These are phyloP conservation scores for Amauroascus niger DNA, from an alignment of 2,329 filamentous ascomycete genomes.

Conservation along the genomic window DNA sequence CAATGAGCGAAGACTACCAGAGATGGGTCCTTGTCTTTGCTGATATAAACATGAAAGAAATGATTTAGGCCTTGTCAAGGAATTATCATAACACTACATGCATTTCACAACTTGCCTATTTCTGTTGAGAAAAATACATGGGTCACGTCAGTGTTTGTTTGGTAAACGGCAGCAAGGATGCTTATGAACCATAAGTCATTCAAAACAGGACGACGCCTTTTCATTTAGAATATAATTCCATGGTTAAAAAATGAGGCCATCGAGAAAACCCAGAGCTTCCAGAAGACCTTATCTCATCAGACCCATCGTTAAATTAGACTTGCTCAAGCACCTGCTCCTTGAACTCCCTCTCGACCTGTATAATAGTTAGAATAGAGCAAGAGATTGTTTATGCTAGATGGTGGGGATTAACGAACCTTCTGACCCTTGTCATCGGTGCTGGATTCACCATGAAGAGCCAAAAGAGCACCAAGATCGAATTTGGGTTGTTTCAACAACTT, in stretches of 20 bases:
- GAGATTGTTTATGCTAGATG: constrained; percentile 6
- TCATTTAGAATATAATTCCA: constrained; percentile 14
- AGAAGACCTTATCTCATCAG: constrained; percentile 12
- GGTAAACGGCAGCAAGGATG: neutral
- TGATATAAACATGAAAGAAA: neutral
- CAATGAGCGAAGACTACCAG: too few species aligned
- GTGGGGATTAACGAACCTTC: constrained; percentile 53
- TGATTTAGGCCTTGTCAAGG: constrained; percentile 5
- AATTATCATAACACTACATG: constrained; percentile 11
- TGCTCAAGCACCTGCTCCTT: constrained; percentile 92
- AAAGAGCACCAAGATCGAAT: constrained; percentile 94
- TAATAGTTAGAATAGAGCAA: neutral
- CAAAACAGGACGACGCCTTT: constrained; percentile 12
- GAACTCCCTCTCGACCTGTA: constrained; percentile 73
- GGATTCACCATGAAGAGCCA: constrained; percentile 96
- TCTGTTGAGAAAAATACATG: constrained; percentile 11
- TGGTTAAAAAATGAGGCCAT: constrained; percentile 11
- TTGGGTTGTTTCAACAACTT: constrained; percentile 98
- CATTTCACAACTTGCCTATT: constrained; percentile 8
- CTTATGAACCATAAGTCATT: neutral
- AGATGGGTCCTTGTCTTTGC: too few species aligned
- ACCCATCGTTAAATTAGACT: constrained; percentile 56
- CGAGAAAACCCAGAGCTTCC: constrained; percentile 10
- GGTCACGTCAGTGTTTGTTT: constrained; percentile 4
- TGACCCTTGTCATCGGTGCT: constrained; percentile 91